Evolutionary conservation across 495 filamentous ascomycete species (phyloP), one percentile per base, ranked within the genome.

Genomic region (Daldinia concentrica): DNA sequence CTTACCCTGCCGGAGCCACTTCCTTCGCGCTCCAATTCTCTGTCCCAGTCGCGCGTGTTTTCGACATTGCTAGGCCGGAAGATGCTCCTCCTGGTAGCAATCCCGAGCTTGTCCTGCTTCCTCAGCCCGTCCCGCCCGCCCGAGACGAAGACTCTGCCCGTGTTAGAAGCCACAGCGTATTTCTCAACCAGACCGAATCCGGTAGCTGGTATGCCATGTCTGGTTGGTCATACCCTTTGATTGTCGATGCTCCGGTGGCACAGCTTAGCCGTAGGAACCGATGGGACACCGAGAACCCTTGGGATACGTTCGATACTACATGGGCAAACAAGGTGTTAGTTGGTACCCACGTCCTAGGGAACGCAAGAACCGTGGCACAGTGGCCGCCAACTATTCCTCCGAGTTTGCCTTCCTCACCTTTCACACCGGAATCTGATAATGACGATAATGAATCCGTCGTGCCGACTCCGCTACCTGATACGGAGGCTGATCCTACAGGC

Each of bases 171-270:
- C 81, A 86, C 60, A 89, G 89, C 37, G 90, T 97, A 3, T 97
- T 95, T 76, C 86, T 99, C 54, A 96, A 97, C 75, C 90, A 89
- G 62, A 98, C 93, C 7, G 88, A 91, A 69, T 84, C 84, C 39
- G 94, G 93, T 39, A 90, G 92, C 64, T 98, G 94, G 93, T 99
- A 95, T 79, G 95, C 94, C 17, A 87, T 99, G 79, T 97, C 95
- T 0, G 95, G 96, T 58, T 87, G 79, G 61, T 90, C 88, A 4
- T 99, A 97, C 73, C 95, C 95, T n/a, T 78, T 92, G 7, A 91
- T 95, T 22, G 89, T 93, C 9, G 87, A 91, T 24, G 87, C 89
- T 5, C 90, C 90, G 4, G 79, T 83, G 64, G 94, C 94, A 1
- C 83, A 85, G 58, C 89, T 88, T 69, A 89, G 90, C 66, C 83